These are phyloP conservation scores for Eruca vesicaria DNA, from an alignment of 441 rosid genomes.

Conservation along the genomic window DNA sequence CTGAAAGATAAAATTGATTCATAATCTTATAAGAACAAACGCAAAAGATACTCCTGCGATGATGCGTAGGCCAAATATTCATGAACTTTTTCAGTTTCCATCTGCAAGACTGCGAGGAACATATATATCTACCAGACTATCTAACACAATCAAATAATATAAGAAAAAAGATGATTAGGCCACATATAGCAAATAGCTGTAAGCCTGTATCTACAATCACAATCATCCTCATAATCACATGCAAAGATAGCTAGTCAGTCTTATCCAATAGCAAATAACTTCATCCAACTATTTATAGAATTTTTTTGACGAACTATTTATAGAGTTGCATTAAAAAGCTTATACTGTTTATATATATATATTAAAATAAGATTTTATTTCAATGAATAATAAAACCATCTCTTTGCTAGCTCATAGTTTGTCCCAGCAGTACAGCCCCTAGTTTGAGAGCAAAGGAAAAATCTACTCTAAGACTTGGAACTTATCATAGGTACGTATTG, in stretches of 20 bases:
- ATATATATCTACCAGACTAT: not conserved
- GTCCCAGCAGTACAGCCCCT: conserved; percentile 34
- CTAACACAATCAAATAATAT: not conserved
- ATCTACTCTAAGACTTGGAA: conserved; percentile 1
- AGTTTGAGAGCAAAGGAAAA: conserved; percentile 11
- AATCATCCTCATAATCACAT: conserved; percentile 23
- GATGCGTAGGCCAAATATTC: not conserved
- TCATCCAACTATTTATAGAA: not conserved
- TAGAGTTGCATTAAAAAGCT: conserved; percentile 1
- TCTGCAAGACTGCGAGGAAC: not conserved
- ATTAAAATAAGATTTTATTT: not conserved
- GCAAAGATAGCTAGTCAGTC: conserved; percentile 25
- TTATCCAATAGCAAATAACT: conserved; percentile 18
- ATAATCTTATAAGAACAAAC: not conserved
- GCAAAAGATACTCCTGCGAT: not conserved
- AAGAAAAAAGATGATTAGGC: not conserved
- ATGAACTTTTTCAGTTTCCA: not conserved
- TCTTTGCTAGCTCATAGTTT: not conserved
- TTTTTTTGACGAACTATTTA: too few relatives aligned
- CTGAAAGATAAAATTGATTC: not conserved
- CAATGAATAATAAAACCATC: not conserved
- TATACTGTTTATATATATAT: not conserved
- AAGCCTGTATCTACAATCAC: conserved; percentile 24
- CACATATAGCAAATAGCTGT: not conserved
- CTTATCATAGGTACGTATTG: not conserved